Conservation (phyloP, 257 asterid genomes). For the Agastache rugosa region DNA sequence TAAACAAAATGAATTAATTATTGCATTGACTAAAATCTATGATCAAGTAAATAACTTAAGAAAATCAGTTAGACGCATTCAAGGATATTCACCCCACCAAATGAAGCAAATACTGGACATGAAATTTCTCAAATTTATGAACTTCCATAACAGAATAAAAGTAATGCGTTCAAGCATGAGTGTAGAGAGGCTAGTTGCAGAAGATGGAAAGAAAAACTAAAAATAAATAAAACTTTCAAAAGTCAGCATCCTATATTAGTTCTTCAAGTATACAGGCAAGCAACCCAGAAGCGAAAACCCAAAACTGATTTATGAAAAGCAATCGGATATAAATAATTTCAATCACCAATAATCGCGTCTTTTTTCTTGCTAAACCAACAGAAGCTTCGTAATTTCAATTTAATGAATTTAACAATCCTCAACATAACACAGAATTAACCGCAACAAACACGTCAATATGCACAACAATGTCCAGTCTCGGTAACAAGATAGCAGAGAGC, state of each 20-base stretch:
- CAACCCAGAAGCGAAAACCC: neutral
- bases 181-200: neutral
- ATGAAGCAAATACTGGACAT: neutral
- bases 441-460: neutral
- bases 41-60: neutral
- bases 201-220: neutral
- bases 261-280: neutral
- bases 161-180: neutral
- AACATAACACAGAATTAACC: too few species aligned
- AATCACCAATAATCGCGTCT: neutral
- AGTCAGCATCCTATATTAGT: neutral
- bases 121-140: neutral
- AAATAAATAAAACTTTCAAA: neutral
- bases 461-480: neutral
- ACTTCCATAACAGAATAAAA: neutral
- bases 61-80: neutral
- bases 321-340: neutral
- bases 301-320: neutral
- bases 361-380: neutral
- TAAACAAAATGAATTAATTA: conserved; percentile 3
- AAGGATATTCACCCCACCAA: neutral
- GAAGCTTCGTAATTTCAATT: neutral
- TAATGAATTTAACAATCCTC: neutral
- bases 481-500: neutral
- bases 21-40: neutral